Evolutionary conservation across 768 basidiomycete genomes (phyloP).

Genomic region (Serendipita sp.): DNA sequence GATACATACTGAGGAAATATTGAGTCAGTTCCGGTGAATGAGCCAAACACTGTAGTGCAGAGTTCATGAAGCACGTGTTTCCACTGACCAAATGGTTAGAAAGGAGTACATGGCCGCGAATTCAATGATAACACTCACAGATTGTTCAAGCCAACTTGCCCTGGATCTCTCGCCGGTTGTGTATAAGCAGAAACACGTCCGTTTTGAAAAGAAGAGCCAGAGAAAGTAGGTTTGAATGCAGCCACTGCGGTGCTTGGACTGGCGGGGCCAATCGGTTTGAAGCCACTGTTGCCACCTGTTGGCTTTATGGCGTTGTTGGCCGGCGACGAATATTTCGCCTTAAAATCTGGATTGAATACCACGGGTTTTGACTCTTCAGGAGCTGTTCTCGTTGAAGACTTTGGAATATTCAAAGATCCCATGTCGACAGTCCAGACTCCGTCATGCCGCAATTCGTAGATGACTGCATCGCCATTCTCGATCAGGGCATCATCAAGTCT

Average conservation of each 20-base stretch:
- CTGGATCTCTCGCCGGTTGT: constrained; percentile 27
- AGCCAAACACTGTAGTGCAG: constrained; percentile 87
- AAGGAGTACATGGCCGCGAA: constrained; percentile 6
- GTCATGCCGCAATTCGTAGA: constrained; percentile 53
- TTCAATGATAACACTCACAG: constrained; percentile 35
- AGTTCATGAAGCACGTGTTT: constrained; percentile 99
- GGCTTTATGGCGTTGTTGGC: constrained; percentile 8
- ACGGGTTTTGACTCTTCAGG: not conserved
- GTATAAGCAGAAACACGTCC: constrained; percentile 8
- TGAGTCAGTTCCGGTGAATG: constrained; percentile 80
- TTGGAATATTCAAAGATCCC: not conserved
- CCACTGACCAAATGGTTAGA: constrained; percentile 32
- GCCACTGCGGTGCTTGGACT: not conserved
- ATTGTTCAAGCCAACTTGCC: constrained; percentile 76
- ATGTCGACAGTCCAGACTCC: constrained; percentile 36
- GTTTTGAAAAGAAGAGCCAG: constrained; percentile 5
- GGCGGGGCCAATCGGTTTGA: constrained; percentile 4
- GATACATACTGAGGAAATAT: constrained; percentile 68
- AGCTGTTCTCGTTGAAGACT: constrained; percentile 10
- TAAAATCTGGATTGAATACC: not conserved
- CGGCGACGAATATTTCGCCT: constrained; percentile 5
- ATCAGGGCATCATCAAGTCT: constrained; percentile 23
- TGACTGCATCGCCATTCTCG: constrained; percentile 52
- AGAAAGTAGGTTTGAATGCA: constrained; percentile 8
- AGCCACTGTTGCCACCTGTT: not conserved